Conservation (phyloP, 2,329 filamentous ascomycete species). For the Penicillium sp. region DNA sequence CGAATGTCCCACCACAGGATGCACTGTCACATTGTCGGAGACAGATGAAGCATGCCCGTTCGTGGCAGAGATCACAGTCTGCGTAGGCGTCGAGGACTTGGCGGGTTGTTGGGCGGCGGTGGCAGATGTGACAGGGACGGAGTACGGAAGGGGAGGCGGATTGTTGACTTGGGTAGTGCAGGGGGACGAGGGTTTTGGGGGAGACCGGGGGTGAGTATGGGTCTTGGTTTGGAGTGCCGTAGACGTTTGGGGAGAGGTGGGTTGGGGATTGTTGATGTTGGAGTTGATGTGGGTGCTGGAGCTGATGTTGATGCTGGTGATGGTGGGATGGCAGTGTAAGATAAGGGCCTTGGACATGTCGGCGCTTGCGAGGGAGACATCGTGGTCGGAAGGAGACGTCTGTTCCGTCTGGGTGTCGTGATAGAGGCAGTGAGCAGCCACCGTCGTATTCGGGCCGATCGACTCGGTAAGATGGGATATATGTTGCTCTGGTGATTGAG, state of each 20-base stretch:
- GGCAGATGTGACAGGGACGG: constrained; percentile 43
- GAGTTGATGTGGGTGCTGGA: neutral
- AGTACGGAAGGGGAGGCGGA: constrained; percentile 31
- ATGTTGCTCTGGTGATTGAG: constrained; percentile 11
- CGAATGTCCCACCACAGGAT: constrained; percentile 25
- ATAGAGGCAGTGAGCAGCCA: constrained; percentile 12
- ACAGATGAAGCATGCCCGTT: constrained; percentile 44
- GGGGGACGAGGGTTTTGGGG: constrained; percentile 28
- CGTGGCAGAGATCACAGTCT: constrained; percentile 40
- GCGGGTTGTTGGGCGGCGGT: constrained; percentile 41
- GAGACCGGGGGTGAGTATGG: constrained; percentile 27
- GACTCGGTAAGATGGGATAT: constrained; percentile 13
- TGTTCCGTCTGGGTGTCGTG: constrained; percentile 13
- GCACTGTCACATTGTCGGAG: constrained; percentile 39
- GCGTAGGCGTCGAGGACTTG: constrained; percentile 42
- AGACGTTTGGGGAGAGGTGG: constrained; percentile 24
- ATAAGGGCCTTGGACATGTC: constrained; percentile 22
- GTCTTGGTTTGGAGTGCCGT: constrained; percentile 13
- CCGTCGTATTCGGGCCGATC: constrained; percentile 15
- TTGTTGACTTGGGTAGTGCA: constrained; percentile 16
- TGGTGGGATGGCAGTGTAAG: constrained; percentile 12
- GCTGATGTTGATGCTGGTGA: constrained; percentile 1
- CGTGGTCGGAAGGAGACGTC: constrained; percentile 22
- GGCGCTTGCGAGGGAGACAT: constrained; percentile 27
- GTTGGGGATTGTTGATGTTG: constrained; percentile 14